These are phyloP conservation scores for Coemansia sp. DNA, from an alignment of 192 early-diverging fungal species.

Conservation along the genomic window DNA sequence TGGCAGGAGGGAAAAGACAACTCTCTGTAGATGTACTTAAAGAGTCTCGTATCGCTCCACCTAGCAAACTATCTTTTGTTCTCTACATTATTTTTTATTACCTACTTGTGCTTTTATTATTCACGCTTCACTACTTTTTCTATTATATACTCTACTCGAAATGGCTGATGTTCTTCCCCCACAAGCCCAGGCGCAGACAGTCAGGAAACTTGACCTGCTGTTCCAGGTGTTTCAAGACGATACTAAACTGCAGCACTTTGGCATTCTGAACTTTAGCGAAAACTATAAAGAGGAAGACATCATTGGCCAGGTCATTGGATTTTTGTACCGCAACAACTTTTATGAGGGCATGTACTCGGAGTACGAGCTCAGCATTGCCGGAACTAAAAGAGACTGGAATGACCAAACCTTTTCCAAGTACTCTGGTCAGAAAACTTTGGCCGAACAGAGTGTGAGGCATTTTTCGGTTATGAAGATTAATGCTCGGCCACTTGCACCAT, in stretches of 20 bases:
- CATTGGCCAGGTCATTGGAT: slow-evolving; percentile 5
- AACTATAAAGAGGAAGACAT: neutral
- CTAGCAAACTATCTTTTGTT: neutral
- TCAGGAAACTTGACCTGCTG: neutral
- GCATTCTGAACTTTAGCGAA: slow-evolving; percentile 10
- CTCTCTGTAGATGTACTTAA: neutral
- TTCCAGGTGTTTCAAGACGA: slow-evolving; percentile 1
- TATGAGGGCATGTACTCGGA: slow-evolving; percentile 5
- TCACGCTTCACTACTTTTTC: neutral
- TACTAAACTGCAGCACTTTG: slow-evolving; percentile 6
- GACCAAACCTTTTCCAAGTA: neutral
- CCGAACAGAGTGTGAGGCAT: neutral
- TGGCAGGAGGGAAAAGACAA: neutral
- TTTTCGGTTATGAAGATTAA: neutral
- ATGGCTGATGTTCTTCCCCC: neutral
- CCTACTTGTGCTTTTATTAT: neutral
- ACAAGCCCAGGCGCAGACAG: neutral
- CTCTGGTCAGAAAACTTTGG: neutral
- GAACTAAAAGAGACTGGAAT: slow-evolving; percentile 1
- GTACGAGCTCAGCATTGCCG: neutral
- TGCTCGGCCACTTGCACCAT: neutral
- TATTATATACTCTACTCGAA: neutral
- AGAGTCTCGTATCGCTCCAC: too few relatives aligned
- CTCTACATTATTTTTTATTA: neutral
- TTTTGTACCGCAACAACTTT: slow-evolving; percentile 4